Base-by-base conservation (phyloP, 2,329 filamentous ascomycete genomes). In the Gaeumannomyces tritici region DNA sequence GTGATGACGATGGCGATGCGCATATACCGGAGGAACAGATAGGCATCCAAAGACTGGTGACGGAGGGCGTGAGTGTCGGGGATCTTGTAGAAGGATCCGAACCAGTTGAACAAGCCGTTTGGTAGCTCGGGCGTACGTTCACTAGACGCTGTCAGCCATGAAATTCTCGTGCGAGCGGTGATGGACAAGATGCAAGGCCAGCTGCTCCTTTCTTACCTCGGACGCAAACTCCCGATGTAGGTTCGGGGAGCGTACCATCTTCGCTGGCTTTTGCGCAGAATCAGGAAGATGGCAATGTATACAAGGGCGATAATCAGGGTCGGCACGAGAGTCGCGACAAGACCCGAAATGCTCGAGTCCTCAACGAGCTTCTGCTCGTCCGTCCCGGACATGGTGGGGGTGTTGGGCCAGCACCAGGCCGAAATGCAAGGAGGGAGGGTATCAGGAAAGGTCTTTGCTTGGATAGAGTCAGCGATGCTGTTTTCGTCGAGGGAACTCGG, bases 1-100 rank as follows among this genome's bases (percentile, higher is more conserved):
- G 89, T 93, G 67, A 96, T 89, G 64, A 87, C 78, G 35, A 89
- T 81, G 9, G 88, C 77, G 66, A 93, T 88, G 70, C 92, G 91
- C 66, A 98, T 77, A 70, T 93, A 96, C 47, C 93, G 91, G 31
- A 98, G 80, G 73, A 96, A 91, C 61, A 98, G 86, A 74, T 93
- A 98, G 35, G 89, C 90, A 73, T 99, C 93, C 65, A 99, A 84
- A 0, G 92, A 96, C 72, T 93, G 91, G 77, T 96, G 91, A 70
- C 95, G 90, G 27, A 98, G 84, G 29, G 93, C 85, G 70, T 90
- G 91, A 55, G 87, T 86, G 72, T 98, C 93, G 4, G 83, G 82
- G 56, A 84, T 82, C 68, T 82, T 83, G 77, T 84, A 88, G 75
- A 91, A 89, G 15, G 82, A 77, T 12, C 75, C 75, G 63, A 91